Conservation (phyloP, 2,329 filamentous ascomycete genomes). For the Hirsutella minnesotensis region DNA sequence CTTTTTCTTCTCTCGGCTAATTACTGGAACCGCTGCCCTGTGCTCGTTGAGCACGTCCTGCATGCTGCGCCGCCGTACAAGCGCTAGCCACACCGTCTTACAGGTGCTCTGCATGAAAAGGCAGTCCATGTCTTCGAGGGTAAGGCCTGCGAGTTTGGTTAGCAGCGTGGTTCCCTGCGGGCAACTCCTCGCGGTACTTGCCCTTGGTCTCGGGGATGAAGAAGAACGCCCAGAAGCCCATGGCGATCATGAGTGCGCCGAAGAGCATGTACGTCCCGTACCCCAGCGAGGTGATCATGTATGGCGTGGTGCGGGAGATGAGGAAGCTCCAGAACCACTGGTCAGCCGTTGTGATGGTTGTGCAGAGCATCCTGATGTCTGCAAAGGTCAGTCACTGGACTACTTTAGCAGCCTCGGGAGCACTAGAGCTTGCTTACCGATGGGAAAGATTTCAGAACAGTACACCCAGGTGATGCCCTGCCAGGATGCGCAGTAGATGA, state of each 20-base stretch:
- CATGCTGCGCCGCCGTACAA: not conserved
- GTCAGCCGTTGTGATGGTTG: conserved; percentile 21
- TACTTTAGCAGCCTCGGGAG: no score
- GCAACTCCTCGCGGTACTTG: conserved; percentile 2
- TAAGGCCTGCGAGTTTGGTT: conserved; percentile 17
- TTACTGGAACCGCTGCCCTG: not conserved
- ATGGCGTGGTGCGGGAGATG: conserved; percentile 25
- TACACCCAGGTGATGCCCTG: conserved; percentile 32
- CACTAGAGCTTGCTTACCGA: not conserved
- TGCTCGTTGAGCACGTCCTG: conserved; percentile 1
- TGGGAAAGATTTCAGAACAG: conserved; percentile 34
- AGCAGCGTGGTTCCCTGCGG: not conserved
- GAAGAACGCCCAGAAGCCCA: conserved; percentile 35
- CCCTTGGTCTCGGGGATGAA: conserved; percentile 42
- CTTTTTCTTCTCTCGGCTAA: not conserved
- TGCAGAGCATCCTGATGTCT: conserved; percentile 23
- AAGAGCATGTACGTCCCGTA: conserved; percentile 44
- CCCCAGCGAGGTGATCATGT: conserved; percentile 27
- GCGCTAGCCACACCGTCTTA: conserved; percentile 16
- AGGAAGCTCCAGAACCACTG: conserved; percentile 28
- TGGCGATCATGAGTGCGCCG: conserved; percentile 28
- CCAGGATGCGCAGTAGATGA: conserved; percentile 27
- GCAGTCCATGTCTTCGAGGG: conserved; percentile 35
- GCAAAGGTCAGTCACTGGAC: conserved; percentile 1
- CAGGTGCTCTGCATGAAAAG: conserved; percentile 18